phyloP scores from a whole-genome alignment of 2,329 filamentous ascomycete genomes.

The Escovopsis weberi region DNA sequence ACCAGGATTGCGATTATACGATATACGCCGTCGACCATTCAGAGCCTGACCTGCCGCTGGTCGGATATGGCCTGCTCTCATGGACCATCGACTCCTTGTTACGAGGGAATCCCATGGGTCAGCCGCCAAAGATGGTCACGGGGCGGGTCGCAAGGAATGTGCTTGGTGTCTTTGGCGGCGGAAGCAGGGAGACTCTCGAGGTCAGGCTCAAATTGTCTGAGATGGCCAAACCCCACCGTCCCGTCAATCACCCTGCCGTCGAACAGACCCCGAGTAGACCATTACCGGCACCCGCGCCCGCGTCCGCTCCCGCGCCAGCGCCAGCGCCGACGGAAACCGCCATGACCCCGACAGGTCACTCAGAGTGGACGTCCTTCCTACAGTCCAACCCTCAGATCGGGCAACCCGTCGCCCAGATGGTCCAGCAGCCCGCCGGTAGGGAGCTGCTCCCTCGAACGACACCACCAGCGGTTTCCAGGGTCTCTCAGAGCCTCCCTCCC shows the following conservation, averaged over 20 bases:
- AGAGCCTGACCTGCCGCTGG: slow-evolving; percentile 81
- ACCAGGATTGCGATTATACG: slow-evolving; percentile 70
- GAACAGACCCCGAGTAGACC: not conserved
- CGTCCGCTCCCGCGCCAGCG: not conserved
- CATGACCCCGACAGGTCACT: slow-evolving; percentile 43
- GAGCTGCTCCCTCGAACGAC: slow-evolving; percentile 19
- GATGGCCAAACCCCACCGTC: slow-evolving; percentile 43
- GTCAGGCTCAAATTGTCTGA: slow-evolving; percentile 79
- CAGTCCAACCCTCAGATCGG: slow-evolving; percentile 50
- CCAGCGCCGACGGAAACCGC: slow-evolving; percentile 18
- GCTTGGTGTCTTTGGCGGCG: slow-evolving; percentile 69
- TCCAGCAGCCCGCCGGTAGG: not conserved
- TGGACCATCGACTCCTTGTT: slow-evolving; percentile 48
- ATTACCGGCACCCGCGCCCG: no score
- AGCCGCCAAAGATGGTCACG: slow-evolving; percentile 63
- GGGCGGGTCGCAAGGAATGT: slow-evolving; percentile 81
- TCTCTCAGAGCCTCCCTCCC: slow-evolving; percentile 6
- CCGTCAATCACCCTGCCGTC: slow-evolving; percentile 9
- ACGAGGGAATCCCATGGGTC: slow-evolving; percentile 24
- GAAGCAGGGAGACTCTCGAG: slow-evolving; percentile 76
- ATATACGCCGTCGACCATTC: slow-evolving; percentile 96
- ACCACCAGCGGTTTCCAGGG: slow-evolving; percentile 20
- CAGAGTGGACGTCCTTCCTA: slow-evolving; percentile 66
- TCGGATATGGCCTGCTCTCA: slow-evolving; percentile 91
- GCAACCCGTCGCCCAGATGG: slow-evolving; percentile 13